Evolutionary conservation across 495 filamentous ascomycete genomes (phyloP), one percentile per base, ranked within the genome.

Genomic region (Hypoxylon lienhwacheense): DNA sequence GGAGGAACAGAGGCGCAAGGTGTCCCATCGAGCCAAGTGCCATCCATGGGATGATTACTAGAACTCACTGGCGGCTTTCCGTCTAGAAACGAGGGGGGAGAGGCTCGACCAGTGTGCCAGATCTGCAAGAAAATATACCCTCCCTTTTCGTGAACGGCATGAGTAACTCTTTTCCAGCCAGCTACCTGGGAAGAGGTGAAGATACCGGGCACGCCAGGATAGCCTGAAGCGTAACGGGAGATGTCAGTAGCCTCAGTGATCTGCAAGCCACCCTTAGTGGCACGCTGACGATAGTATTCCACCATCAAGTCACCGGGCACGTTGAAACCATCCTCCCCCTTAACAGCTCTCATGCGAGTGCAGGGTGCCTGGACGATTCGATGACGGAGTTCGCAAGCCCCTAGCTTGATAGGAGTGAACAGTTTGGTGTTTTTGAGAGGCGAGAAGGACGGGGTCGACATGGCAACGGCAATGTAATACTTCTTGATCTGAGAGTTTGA

Each of bases 181-280:
- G 65, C 67, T 47, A 82, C 78, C 54, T 89, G 86, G 5, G 71
- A 79, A 0, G 71, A 52, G 36, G 64, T 78, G 47, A 70, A 87
- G 64, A 89, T 82, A 3, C 82, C 84, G 0, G 85, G 82, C 0
- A 73, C 72, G 48, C 85, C 79, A 16, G 66, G 52, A 61, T 74
- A 81, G 22, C 78, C 77, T 28, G 57, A 53, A 32, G 80, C 77
- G 41, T 70, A 70, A 0, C 74, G 70, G 8, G 81, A 73, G 54
- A 87, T 83, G 47, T 81, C 73, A 15, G 83, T 81, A 7, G 77
- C 84, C 69, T 89, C 86, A 19, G 76, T 76, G 61, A 87, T 81
- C 47, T 82, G 65, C 7, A 85, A 69, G 7, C 80, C 82, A 12
- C 82, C 82, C 4, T 71, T 66, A 29, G 72, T 73, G 31, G 75